phyloP scores from a whole-genome alignment of 139 green algal genomes.

The Closterium sp. region DNA sequence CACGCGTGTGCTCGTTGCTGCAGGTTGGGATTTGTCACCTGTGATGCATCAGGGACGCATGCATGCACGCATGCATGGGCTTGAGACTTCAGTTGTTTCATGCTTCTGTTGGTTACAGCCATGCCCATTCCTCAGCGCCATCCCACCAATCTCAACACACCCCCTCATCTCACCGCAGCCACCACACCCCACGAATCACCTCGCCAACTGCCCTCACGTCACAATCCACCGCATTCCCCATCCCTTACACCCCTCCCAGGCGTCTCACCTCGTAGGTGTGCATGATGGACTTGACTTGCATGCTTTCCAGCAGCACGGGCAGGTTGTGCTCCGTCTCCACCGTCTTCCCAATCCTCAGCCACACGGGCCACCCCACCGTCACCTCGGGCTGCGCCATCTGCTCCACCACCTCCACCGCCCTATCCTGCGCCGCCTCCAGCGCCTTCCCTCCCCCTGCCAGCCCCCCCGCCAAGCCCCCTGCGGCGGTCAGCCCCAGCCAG shows the following conservation, averaged over 20 bases:
- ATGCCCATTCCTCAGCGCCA: too few species aligned
- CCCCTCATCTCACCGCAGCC: neutral
- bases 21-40: too few species aligned
- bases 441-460: neutral
- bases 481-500: neutral
- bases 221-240: too few species aligned
- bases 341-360: conserved; percentile 3
- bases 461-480: neutral
- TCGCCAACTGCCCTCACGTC: too few species aligned
- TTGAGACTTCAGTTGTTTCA: too few species aligned
- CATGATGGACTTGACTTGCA: conserved; percentile 12
- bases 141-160: too few species aligned
- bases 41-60: too few species aligned
- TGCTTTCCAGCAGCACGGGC: conserved; percentile 6
- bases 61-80: too few species aligned
- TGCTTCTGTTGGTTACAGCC: too few species aligned
- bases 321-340: conserved; percentile 9
- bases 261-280: conserved; percentile 2
- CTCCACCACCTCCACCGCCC: conserved; percentile 16
- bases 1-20: too few species aligned
- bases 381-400: conserved; percentile 8
- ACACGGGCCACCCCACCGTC: conserved; percentile 14
- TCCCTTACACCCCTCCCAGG: neutral
- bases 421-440: neutral
- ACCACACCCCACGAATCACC: neutral